Evolutionary conservation across 106 monocot genomes (phyloP), one percentile per base, ranked within the genome.

Genomic region (Amphibolis antarctica): DNA sequence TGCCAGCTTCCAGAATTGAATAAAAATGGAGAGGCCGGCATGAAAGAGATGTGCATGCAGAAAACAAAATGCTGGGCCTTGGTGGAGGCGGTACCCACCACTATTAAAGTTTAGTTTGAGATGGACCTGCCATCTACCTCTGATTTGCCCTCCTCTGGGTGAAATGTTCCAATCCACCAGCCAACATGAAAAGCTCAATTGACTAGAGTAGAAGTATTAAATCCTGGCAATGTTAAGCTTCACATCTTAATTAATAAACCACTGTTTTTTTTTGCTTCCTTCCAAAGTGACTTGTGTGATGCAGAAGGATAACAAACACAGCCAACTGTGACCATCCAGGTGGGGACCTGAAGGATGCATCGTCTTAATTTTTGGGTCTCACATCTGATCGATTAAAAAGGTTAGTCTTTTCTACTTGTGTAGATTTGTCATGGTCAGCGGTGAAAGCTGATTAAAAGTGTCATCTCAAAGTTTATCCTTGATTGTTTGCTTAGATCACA

Each of bases 81-180:
- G 10, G 23, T 53, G 53, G 53, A 53, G 21, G 53, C 21, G 53
- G 9, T 21, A 53, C 23, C 23, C 52, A 52, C 52, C n/a, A 52
- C 52, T 9, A 52, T 22, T 52, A 20, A 53, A 53, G 10, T 53
- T 10, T 53, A 1, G 23, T 5, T 53, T n/a, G 23, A 19, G 22
- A 23, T 53, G 9, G 53, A 53, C 57, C 28, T 27, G 18, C 17
- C 17, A 58, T 58, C 58, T 58, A 58, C 58, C 23, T 12, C 0
- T 12, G 30, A 28, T 58, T 30, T 58, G 29, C 30, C 29, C 29
- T 28, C 15, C n/a, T 44, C 49, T 48, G 49, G 64, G 10, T 64
- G 64, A 42, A 64, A 12, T 12, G 64, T 64, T 64, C 25, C 64
- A 64, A 64, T 64, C 64, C 18, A 5, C 4, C 64, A 47, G 49